A percentile compares a stretch with the other conserved stretches of the same genome.
Conservation (phyloP, 225 moss, liverwort and hornwort genomes). For the Asterella californica region DNA sequence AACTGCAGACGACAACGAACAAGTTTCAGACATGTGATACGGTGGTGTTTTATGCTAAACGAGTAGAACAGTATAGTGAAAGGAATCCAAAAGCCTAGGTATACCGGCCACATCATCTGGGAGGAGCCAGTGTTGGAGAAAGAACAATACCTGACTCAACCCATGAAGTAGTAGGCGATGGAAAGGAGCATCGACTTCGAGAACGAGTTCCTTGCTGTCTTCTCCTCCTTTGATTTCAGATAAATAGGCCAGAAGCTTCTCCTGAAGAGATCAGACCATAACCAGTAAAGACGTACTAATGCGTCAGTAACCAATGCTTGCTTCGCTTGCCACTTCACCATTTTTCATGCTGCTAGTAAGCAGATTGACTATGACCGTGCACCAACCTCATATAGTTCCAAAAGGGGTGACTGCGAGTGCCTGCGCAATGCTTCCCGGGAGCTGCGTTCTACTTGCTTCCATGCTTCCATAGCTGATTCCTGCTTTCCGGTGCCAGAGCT, state of each 20-base stretch:
- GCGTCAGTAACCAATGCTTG: not conserved
- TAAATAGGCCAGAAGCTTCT: conserved; percentile 54
- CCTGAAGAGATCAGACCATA: conserved; percentile 39
- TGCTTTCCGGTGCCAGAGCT: conserved; percentile 35
- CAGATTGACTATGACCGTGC: not conserved
- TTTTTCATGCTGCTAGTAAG: not conserved
- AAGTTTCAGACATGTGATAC: not conserved
- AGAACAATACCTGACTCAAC: conserved; percentile 64
- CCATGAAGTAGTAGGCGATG: conserved; percentile 87
- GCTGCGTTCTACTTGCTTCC: conserved; percentile 73
- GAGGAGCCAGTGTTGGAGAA: not conserved
- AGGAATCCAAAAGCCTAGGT: not conserved
- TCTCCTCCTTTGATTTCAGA: conserved; percentile 39
- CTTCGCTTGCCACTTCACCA: not conserved
- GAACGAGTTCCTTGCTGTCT: conserved; percentile 54
- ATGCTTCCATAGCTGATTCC: conserved; percentile 72
- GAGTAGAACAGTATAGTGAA: not conserved
- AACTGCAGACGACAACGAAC: conserved; percentile 49
- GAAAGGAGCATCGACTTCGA: conserved; percentile 63
- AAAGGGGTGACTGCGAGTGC: conserved; percentile 66
- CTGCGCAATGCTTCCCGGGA: conserved; percentile 75
- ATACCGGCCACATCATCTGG: not conserved
- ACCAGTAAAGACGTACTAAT: not conserved
- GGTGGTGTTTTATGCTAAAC: not conserved
- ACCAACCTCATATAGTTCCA: conserved; percentile 72